These are phyloP conservation scores for Zygoascus tannicola DNA, from an alignment of 805 yeast species.

Conservation along the genomic window DNA sequence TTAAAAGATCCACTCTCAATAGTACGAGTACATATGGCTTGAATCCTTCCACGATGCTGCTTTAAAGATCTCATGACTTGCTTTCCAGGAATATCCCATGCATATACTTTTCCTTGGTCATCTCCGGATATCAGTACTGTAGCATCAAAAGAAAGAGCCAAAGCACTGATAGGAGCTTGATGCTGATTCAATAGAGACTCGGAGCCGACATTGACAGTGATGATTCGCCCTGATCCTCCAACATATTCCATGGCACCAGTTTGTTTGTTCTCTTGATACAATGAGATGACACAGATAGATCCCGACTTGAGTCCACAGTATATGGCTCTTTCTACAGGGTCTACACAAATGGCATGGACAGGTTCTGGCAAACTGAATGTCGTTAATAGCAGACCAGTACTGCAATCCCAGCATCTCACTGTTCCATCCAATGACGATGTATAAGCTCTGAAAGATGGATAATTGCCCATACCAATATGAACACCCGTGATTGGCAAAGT, in stretches of 20 bases:
- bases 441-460: conserved; percentile 53
- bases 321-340: conserved; percentile 68
- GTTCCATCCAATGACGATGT: conserved; percentile 71
- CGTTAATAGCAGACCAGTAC: conserved; percentile 39
- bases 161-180: conserved; percentile 37
- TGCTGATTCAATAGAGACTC: conserved; percentile 19
- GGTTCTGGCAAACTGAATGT: conserved; percentile 63
- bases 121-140: conserved; percentile 67
- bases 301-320: conserved; percentile 68
- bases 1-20: conserved; percentile 5
- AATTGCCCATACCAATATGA: conserved; percentile 41
- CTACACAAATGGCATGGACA: conserved; percentile 50
- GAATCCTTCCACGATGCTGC: conserved; percentile 18
- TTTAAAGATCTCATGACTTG: conserved; percentile 26
- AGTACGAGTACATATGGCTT: conserved; percentile 13
- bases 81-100: conserved; percentile 46
- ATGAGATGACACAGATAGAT: conserved; percentile 43
- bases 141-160: conserved; percentile 66
- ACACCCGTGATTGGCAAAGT: conserved; percentile 42
- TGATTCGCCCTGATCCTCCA: conserved; percentile 51
- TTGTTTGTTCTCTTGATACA: conserved; percentile 34
- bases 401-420: conserved; percentile 57
- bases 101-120: conserved; percentile 52
- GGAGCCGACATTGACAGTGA: conserved; percentile 28
- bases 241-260: conserved; percentile 40